Base-by-base conservation (phyloP, 306 rosid genomes). In the Vigna nakashimae region DNA sequence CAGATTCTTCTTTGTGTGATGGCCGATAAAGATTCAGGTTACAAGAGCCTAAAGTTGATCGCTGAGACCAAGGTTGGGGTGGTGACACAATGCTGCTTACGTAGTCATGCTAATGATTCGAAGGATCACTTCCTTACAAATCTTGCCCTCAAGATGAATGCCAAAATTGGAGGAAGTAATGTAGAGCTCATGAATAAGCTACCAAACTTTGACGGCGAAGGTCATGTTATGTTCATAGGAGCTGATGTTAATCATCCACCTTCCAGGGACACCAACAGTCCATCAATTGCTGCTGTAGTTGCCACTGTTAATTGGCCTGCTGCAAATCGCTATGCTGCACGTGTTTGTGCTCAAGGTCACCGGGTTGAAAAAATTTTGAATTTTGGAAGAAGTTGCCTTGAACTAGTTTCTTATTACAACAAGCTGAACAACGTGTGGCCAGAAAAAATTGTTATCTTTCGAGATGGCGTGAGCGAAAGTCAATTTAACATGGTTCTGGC, bases 241-340 rank as follows among this genome's bases (percentile, higher is more conserved):
- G 97, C 97, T 48, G 97, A 92, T 85, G 97, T 92, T 50, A 92
- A 89, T 72, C 97, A 92, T 82, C 96, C 97, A 2, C 86, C 49
- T 20, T 65, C 92, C 4, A 55, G 76, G 42, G 87, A 87, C 59
- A 14, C 4, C 6, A 32, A 42, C 1, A 84, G 93, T 80, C 93
- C 92, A n/a, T 92, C 97, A 13, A 92, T 90, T 71, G 92, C 84
- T 17, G 96, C 97, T 8, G 93, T 90, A 42, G 97, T 92, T 75
- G 91, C 82, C 45, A 77, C 93, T 14, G 60, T 85, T 42, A 90
- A 92, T 42, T 92, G 97, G 96, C 97, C 96, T 13, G 91, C 91
- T 13, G 93, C 89, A 22, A 92, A 87, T 69, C 89, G 96, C 40
- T 92, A 92, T 60, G 91, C 90, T 42, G 87, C 92, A 18, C 87